Evolutionary conservation across 345 rosid species (phyloP), one percentile per base, ranked within the genome.

Genomic region (Pistacia integerrima): DNA sequence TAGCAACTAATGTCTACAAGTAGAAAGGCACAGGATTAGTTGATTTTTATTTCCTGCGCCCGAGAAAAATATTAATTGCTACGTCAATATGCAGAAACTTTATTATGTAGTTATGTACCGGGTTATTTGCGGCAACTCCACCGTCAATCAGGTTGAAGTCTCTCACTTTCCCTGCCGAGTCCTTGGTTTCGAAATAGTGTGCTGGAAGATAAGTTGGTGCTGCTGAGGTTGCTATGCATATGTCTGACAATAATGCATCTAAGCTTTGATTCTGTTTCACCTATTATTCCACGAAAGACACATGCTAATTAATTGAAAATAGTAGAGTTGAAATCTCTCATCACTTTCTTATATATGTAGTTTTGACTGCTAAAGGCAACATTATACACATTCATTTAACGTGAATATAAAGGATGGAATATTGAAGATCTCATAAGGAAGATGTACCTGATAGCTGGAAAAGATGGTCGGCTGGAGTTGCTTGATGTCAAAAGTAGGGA

Each of bases 61-160:
- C 44, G 44, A 41, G 44, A 41, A 41, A 41, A 41, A 41, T 5
- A 41, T 5, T 41, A 41, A 41, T 3, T 41, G 0, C 44, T 41
- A 41, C 6, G 44, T 41, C 6, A 4, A 41, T 41, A 41, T 41
- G 44, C 44, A 41, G 44, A 41, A 41, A 41, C 7, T 41, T 4
- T 41, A 41, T 41, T 8, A 41, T 41, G 44, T 41, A 41, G 44
- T 3, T 3, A 41, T 6, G 3, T 74, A 85, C 90, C 54, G 89
- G 93, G 69, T 90, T 86, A 54, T 90, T 90, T 58, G 93, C 91
- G 0, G 93, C 91, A 3, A 90, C 83, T 13, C 91, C 89, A 1
- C 87, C 85, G 52, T 86, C 91, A 2, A 85, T 82, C 13, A 90
- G 82, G 66, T 90, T 73, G 84, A 90, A 86, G 36, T 66, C 76